Base-by-base conservation (phyloP, 768 basidiomycete species). In the Tulasnella sp. region DNA sequence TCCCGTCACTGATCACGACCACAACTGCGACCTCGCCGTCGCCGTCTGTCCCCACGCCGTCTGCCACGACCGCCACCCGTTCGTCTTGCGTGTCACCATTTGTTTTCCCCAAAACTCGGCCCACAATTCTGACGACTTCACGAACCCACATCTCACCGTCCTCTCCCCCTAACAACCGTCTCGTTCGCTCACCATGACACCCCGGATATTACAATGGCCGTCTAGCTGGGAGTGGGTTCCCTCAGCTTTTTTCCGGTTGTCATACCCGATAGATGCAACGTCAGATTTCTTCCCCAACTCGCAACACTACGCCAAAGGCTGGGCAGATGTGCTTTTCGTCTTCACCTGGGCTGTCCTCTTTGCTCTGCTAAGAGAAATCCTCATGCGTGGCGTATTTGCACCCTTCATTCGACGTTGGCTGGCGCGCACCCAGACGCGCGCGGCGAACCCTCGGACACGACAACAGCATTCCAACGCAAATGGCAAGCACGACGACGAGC, bases 361-460 rank as follows among this genome's bases (percentile, higher is more conserved):
- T 80, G 89, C 89, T n/a, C 63, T 91, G 51, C 68, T 90, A 25
- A 81, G 96, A 60, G 93, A 94, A 71, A 70, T 79, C 31, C 68
- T 81, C 37, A 81, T 96, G 64, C 69, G 92, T 19, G 75, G 73
- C 62, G 63, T 92, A 32, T 79, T 90, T 60, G 83, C 84, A 65
- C 89, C 92, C 8, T 79, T 96, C 55, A 92, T 87, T 15, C 73
- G 75, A 36, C 83, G 81, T 78, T 84, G 83, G 62, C 77, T 96
- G 23, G 62, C 59, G 70, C 73, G 37, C 75, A 76, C 56, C 31
- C 74, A 83, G 49, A 21, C 31, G 17, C 36, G 23, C 31, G 21
- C 25, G n/a, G 34, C 49, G 50, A 21, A 43, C 14, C 27, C 40
- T 23, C 37, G 42, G 58, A 6, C n/a, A 6, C 17, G 6, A n/a